Evolutionary conservation across 83 land plant species (phyloP).

Genomic region (Larix sibirica): DNA sequence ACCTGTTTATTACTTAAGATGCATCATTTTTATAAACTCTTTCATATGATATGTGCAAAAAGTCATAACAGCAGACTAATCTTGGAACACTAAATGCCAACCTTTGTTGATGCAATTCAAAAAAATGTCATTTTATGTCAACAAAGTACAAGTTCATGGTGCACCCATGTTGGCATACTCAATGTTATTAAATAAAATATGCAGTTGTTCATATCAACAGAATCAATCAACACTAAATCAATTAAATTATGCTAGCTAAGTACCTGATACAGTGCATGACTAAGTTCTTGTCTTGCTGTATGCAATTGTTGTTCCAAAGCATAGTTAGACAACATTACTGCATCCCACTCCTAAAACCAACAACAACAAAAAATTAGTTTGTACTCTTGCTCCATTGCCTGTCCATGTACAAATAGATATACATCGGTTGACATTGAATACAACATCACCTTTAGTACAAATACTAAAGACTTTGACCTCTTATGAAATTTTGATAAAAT

Average conservation of each 20-base stretch:
- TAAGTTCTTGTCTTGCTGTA: conserved; percentile 97
- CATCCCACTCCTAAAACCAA: conserved; percentile 92
- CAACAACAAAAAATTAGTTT: not conserved
- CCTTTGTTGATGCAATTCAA: not conserved
- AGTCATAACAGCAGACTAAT: too few species aligned
- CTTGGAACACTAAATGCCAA: too few species aligned
- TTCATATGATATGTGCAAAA: too few species aligned
- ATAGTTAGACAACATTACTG: conserved; percentile 92
- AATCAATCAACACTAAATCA: not conserved
- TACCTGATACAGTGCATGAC: conserved; percentile 99
- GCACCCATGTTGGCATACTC: too few species aligned
- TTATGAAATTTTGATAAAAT: not conserved
- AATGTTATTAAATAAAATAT: not conserved
- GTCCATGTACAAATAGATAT: not conserved
- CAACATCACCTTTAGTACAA: not conserved
- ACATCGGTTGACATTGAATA: too few species aligned
- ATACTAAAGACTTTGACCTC: not conserved
- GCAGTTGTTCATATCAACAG: not conserved
- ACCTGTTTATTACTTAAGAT: too few species aligned
- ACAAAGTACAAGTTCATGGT: too few species aligned
- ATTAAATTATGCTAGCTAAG: not conserved
- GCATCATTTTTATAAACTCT: too few species aligned
- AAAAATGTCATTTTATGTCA: not conserved
- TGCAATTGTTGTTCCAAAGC: conserved; percentile 96
- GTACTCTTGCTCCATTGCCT: not conserved